Evolutionary conservation across 2,329 filamentous ascomycete genomes (phyloP), one percentile per base, ranked within the genome.

Genomic region (Bipolaris gigantea): DNA sequence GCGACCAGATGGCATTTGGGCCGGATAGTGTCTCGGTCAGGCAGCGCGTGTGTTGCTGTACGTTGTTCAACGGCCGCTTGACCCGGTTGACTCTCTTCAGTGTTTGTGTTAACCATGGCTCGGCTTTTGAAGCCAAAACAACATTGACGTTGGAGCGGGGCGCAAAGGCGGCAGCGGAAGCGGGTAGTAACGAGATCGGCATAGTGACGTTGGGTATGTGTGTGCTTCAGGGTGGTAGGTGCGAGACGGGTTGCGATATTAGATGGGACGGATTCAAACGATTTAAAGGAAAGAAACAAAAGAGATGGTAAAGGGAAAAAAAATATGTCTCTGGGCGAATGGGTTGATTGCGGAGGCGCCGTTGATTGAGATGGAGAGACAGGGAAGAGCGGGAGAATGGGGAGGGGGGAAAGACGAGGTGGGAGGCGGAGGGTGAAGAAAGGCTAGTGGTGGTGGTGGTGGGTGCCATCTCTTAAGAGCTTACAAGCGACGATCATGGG

Each of bases 1-100:
- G 81, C 53, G 89, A 95, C 93, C 93, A 99, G 76, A 97, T 93
- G 63, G 93, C 94, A 70, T 91, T 91, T 56, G 87, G 76, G 49
- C 89, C 92, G 36, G 93, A 97, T 50, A 99, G 82, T 0, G 89
- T 96, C 81, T 97, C 94, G 53, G 92, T 96, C 69, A 99, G 84
- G 78, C 93, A 97, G 81, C 90, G 86, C 67, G 92, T 92, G 79
- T 97, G 94, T 76, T 99, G 94, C 53, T 90, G 88, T 44, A 97
- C 90, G 76, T 90, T 97, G 84, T 99, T 99, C 77, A 97, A 85
- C 57, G 94, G 93, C 67, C 94, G 89, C 85, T 97, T 99, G 69
- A 97, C 87, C 65, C 89, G 86, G 83, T 96, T 97, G 80, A 97
- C 92, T 75, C 94, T 88, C 84, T 97, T 97, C 70, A 99, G 83